Percentiles rank a stretch among this genome's conserved stretches.
These are phyloP conservation scores for Flaveria floridana DNA, from an alignment of 140 eudicot species.

Conservation along the genomic window DNA sequence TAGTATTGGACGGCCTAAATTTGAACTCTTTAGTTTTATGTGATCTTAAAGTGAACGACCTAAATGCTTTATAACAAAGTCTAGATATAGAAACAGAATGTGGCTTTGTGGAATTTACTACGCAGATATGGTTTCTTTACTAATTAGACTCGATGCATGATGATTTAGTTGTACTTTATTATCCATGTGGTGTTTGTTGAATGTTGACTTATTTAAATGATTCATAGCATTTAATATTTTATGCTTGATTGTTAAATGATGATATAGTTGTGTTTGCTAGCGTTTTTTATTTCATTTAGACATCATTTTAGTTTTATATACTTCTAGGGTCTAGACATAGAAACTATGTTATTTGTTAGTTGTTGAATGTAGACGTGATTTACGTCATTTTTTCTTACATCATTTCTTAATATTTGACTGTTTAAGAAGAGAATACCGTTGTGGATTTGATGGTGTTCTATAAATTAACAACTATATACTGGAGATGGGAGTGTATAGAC, in stretches of 20 bases:
- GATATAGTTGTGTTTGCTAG: conserved; percentile 7
- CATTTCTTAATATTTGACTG: neutral
- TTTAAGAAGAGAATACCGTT: neutral
- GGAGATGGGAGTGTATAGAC: neutral
- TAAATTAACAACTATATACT: neutral
- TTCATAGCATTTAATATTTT: neutral
- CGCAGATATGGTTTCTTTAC: neutral
- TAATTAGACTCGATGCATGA: neutral
- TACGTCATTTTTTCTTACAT: neutral
- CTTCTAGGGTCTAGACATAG: neutral
- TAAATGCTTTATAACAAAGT: neutral
- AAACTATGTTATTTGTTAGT: neutral
- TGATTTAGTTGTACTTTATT: neutral
- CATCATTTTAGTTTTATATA: neutral
- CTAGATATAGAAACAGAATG: neutral
- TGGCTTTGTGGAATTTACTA: neutral
- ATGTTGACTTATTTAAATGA: conserved; percentile 7
- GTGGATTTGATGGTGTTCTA: conserved; percentile 9
- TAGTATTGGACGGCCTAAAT: neutral
- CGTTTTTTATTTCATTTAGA: neutral
- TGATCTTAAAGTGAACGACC: neutral
- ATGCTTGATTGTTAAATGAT: neutral
- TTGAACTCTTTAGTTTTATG: neutral
- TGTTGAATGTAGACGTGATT: conserved; percentile 17
- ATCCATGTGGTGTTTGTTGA: conserved; percentile 10